Conservation (phyloP, 768 basidiomycete genomes). For the Paxillus rubicundulus region DNA sequence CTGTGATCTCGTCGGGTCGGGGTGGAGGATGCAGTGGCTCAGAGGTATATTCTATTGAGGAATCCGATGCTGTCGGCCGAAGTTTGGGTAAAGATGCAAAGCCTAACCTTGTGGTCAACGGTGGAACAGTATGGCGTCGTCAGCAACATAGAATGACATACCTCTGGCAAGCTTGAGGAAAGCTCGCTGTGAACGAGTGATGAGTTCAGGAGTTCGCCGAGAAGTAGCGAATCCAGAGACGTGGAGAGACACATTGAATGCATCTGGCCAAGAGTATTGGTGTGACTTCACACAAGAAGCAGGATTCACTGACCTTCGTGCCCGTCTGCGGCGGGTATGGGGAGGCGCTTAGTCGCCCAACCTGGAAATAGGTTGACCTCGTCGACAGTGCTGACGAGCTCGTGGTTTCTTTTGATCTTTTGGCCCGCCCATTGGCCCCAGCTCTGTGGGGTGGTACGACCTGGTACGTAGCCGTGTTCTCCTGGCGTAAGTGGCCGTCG, state of each 20-base stretch:
- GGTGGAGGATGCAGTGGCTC: constrained; percentile 46
- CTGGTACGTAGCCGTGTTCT: constrained; percentile 21
- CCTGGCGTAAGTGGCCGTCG: constrained; percentile 14
- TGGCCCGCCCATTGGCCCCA: constrained; percentile 67
- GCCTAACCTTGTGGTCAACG: constrained; percentile 39
- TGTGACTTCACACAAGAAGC: neutral
- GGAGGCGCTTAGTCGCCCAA: constrained; percentile 66
- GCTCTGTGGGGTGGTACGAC: constrained; percentile 33
- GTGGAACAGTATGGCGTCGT: neutral
- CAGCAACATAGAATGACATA: constrained; percentile 25
- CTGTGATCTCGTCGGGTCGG: constrained; percentile 55
- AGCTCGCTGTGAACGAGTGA: constrained; percentile 71
- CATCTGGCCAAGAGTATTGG: constrained; percentile 30
- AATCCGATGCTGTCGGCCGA: constrained; percentile 24
- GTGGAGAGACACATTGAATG: constrained; percentile 71
- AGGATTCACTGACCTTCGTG: constrained; percentile 25
- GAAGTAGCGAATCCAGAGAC: constrained; percentile 76
- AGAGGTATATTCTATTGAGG: constrained; percentile 31
- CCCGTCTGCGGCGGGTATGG: constrained; percentile 14
- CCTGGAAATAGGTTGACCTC: constrained; percentile 70
- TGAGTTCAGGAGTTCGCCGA: constrained; percentile 53
- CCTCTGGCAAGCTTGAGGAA: constrained; percentile 79
- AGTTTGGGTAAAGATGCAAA: constrained; percentile 74
- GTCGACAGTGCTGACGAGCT: constrained; percentile 35
- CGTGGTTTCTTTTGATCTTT: constrained; percentile 41